Evolutionary conservation across 495 filamentous ascomycete genomes (phyloP), one percentile per base, ranked within the genome.

Genomic region (Trichoderma asperelloides): DNA sequence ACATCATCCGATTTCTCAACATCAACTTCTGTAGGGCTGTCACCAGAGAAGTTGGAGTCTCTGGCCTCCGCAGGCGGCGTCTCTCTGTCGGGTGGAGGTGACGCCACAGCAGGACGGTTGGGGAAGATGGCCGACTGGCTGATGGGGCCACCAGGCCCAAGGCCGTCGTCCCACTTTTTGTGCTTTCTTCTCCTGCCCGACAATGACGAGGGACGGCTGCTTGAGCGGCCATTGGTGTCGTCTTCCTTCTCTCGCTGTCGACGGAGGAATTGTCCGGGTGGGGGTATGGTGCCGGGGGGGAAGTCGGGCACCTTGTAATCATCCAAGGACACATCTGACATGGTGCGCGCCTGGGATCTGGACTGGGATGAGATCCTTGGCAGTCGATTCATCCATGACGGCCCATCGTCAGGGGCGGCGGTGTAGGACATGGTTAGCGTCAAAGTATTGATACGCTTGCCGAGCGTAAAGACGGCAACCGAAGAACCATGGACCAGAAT

Each of bases 401-500:
- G 92, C 7, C 91, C 91, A 7, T 97, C 93, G 71, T 97, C 94
- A 65, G 88, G 89, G 66, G 89, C 93, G 70, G 86, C 82, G 0
- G 96, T 98, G 78, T 97, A 98, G 0, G 96, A 98, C 82, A 98
- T 89, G 15, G 95, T 96, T 63, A 99, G 84, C 13, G 91, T 91
- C 68, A 99, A 82, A 2, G 96, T 98, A 77, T 99, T 98, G 83
- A 99, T 98, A 62, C 89, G 95, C 76, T 98, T 99, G 63, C 96
- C 96, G 9, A 99, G 85, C 0, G 96, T 98, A 73, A 99, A 99
- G 15, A 99, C 96, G 11, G 96, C 96, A 74, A 99, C 91, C 0
- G 96, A 99, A 33, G 94, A 97, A 9, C 96, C 96, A 74, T 99
- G 96, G 5, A 99, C 92, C 64, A 97, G 74, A 69, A 99, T 99